phyloP scores from a whole-genome alignment of 148 eudicot species.

The Heliosperma pusillum region DNA sequence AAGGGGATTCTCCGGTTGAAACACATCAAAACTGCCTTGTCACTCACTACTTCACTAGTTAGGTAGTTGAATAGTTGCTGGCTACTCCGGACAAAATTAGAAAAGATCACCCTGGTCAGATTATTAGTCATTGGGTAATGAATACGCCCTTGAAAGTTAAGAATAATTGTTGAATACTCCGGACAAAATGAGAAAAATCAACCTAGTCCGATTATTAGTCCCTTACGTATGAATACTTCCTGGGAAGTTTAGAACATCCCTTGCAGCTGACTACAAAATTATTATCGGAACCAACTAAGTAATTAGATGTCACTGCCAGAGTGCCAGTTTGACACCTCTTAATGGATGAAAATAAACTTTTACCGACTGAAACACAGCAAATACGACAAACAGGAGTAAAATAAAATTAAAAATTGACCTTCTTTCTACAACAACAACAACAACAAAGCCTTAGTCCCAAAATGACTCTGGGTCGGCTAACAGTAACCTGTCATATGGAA shows the following conservation, averaged over 20 bases:
- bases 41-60: background rate
- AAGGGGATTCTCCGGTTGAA: background rate
- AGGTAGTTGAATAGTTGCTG: background rate
- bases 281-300: background rate
- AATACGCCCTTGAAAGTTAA: too few species aligned
- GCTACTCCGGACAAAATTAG: background rate
- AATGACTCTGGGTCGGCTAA: slow-evolving; percentile 15
- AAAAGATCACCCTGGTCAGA: too few species aligned
- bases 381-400: background rate
- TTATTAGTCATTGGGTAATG: too few species aligned
- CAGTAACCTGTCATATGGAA: slow-evolving; percentile 3
- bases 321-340: background rate
- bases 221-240: background rate
- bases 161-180: background rate
- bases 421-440: slow-evolving; percentile 10
- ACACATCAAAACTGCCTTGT: background rate
- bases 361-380: background rate
- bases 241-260: background rate
- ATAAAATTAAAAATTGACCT: slow-evolving; percentile 4
- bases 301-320: background rate
- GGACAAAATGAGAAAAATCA: background rate
- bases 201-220: background rate
- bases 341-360: background rate
- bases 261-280: too few species aligned
- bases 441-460: slow-evolving; percentile 17